These are phyloP conservation scores for Coniferiporia weirii DNA, from an alignment of 1,284 basidiomycete genomes.

Conservation along the genomic window DNA sequence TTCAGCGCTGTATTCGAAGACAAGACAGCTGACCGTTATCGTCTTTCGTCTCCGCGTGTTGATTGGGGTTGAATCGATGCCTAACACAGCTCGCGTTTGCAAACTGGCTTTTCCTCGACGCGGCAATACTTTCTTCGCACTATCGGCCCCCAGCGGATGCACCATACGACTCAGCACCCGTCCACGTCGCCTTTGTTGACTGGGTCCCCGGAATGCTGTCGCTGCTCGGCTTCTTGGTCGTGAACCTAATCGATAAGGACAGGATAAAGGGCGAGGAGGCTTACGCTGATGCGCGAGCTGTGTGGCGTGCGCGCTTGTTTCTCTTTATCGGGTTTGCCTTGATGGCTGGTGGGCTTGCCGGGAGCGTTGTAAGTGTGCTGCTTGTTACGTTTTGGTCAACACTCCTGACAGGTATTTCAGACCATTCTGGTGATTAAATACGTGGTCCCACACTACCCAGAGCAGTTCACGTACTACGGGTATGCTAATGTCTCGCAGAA, in stretches of 20 bases:
- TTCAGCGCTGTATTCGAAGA: slow-evolving; percentile 1
- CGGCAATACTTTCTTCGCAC: slow-evolving; percentile 83
- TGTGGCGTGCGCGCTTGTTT: slow-evolving; percentile 86
- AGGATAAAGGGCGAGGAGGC: slow-evolving; percentile 79
- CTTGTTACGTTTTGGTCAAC: background rate
- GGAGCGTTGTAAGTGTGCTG: slow-evolving; percentile 71
- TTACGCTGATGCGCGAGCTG: slow-evolving; percentile 74
- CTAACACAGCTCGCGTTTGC: slow-evolving; percentile 77
- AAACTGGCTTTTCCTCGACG: slow-evolving; percentile 96
- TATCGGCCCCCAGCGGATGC: slow-evolving; percentile 67
- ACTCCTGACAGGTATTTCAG: slow-evolving; percentile 35
- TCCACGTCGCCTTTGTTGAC: slow-evolving; percentile 88
- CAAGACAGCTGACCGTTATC: slow-evolving; percentile 3
- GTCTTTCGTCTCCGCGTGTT: slow-evolving; percentile 10
- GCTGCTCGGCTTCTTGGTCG: slow-evolving; percentile 89
- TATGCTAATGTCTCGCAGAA: slow-evolving; percentile 94
- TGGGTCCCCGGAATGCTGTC: slow-evolving; percentile 95
- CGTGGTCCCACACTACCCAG: slow-evolving; percentile 65
- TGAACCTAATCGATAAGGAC: slow-evolving; percentile 95
- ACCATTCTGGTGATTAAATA: slow-evolving; percentile 93
- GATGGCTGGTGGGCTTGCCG: slow-evolving; percentile 94
- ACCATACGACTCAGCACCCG: slow-evolving; percentile 67
- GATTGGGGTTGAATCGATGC: background rate
- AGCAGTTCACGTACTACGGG: slow-evolving; percentile 87
- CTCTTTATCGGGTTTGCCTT: slow-evolving; percentile 95